A percentile compares a stretch with the other conserved stretches of the same genome.
These are phyloP conservation scores for Quercus mongolica DNA, from an alignment of 306 rosid species.

Conservation along the genomic window DNA sequence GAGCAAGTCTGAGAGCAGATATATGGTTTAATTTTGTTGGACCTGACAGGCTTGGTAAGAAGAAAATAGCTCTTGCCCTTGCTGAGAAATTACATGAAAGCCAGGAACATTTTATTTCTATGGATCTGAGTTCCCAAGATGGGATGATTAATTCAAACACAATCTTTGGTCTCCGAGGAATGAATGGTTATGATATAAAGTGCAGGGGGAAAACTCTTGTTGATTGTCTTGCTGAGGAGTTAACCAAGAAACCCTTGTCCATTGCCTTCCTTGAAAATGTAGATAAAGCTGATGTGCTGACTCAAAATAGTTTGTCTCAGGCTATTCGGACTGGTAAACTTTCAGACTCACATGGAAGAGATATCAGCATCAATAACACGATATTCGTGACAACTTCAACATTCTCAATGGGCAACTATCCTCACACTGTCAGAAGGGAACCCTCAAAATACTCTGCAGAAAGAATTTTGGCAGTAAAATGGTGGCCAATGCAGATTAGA, in stretches of 20 bases:
- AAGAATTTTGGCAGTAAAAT: slow-evolving; percentile 43
- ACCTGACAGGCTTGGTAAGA: slow-evolving; percentile 73
- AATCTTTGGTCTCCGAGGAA: slow-evolving; percentile 14
- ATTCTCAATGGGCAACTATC: slow-evolving; percentile 26
- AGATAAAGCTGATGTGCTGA: slow-evolving; percentile 70
- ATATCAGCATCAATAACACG: slow-evolving; percentile 60
- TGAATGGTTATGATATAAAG: slow-evolving; percentile 51
- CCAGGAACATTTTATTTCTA: slow-evolving; percentile 50
- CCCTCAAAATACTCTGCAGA: slow-evolving; percentile 63
- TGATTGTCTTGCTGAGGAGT: slow-evolving; percentile 71
- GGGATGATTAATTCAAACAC: slow-evolving; percentile 14
- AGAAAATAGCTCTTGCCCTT: slow-evolving; percentile 59
- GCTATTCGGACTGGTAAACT: slow-evolving; percentile 81
- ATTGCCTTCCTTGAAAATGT: slow-evolving; percentile 78
- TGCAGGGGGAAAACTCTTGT: slow-evolving; percentile 78
- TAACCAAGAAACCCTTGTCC: slow-evolving; percentile 65
- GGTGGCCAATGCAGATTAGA: slow-evolving; percentile 50
- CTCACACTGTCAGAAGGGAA: slow-evolving; percentile 18
- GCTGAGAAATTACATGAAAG: slow-evolving; percentile 69
- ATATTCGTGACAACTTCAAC: slow-evolving; percentile 54
- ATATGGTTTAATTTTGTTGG: slow-evolving; percentile 83
- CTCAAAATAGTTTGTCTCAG: slow-evolving; percentile 58
- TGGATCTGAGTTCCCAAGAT: slow-evolving; percentile 57
- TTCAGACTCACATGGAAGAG: slow-evolving; percentile 77
- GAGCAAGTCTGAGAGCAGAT: slow-evolving; percentile 44